Evolutionary conservation across 352 stramenopile genomes (phyloP).

Genomic region (Phytophthora chlamydospora): DNA sequence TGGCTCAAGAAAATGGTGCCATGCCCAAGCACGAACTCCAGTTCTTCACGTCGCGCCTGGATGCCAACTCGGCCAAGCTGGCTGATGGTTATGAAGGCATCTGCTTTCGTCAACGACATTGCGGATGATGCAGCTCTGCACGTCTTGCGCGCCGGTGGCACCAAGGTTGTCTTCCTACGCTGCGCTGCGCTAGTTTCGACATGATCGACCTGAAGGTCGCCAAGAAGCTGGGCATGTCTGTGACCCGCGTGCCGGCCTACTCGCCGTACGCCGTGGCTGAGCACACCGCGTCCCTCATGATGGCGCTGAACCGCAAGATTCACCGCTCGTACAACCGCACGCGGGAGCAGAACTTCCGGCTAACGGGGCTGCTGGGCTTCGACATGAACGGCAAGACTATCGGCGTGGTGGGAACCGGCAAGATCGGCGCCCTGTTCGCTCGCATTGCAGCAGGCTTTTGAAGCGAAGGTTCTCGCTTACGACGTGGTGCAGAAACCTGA

Average conservation of each 20-base stretch:
- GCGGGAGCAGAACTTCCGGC: slow-evolving; percentile 65
- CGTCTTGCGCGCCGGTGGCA: slow-evolving; percentile 45
- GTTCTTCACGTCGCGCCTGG: slow-evolving; percentile 60
- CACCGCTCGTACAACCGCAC: slow-evolving; percentile 67
- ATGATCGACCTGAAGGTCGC: slow-evolving; percentile 63
- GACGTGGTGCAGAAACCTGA: slow-evolving; percentile 59
- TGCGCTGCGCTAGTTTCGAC: slow-evolving; percentile 77
- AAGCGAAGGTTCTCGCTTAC: slow-evolving; percentile 57
- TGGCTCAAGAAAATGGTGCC: slow-evolving; percentile 41
- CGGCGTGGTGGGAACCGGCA: slow-evolving; percentile 54
- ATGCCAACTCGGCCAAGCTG: slow-evolving; percentile 45
- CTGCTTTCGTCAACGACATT: slow-evolving; percentile 80
- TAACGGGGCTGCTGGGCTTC: slow-evolving; percentile 51
- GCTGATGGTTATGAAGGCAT: slow-evolving; percentile 54
- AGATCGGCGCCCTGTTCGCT: slow-evolving; percentile 39
- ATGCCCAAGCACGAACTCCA: slow-evolving; percentile 47
- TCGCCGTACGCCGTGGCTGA: slow-evolving; percentile 77
- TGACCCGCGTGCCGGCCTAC: slow-evolving; percentile 67
- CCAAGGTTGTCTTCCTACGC: slow-evolving; percentile 65
- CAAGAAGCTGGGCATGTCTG: slow-evolving; percentile 53
- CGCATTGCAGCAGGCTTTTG: slow-evolving; percentile 37
- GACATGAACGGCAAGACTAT: slow-evolving; percentile 71
- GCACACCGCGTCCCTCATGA: slow-evolving; percentile 67
- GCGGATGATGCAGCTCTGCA: slow-evolving; percentile 57
- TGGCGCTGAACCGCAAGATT: slow-evolving; percentile 75